Conservation (phyloP, 495 filamentous ascomycete species). For the Halenospora varia region DNA sequence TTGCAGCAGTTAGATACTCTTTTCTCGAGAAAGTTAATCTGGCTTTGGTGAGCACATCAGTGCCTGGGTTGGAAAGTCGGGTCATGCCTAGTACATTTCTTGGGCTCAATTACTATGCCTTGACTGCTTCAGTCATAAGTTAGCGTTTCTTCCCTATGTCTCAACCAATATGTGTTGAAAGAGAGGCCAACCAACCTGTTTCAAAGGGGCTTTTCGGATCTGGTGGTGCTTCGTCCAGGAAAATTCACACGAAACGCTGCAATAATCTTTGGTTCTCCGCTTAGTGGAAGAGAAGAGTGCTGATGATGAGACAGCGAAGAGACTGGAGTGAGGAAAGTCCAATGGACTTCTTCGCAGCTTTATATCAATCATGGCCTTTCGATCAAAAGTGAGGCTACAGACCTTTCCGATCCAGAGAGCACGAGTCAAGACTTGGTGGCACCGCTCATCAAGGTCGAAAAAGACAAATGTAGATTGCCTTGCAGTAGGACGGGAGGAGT, state of each 20-base stretch:
- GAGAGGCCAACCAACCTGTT: too few species aligned
- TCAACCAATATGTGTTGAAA: too few species aligned
- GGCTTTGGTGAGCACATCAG: neutral
- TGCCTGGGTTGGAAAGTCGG: neutral
- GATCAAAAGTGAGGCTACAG: neutral
- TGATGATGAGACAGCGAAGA: too few species aligned
- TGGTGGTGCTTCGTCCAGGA: too few species aligned
- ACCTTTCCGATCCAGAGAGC: neutral
- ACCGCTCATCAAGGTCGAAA: neutral
- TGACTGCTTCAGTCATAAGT: too few species aligned
- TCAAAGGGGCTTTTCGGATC: too few species aligned
- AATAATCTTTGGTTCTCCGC: too few species aligned
- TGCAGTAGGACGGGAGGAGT: neutral
- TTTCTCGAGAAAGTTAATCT: neutral
- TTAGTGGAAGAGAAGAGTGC: too few species aligned
- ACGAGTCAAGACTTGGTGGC: neutral
- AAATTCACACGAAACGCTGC: too few species aligned
- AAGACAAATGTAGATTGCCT: neutral
- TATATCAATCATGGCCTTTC: neutral
- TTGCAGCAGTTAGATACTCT: neutral
- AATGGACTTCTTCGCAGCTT: neutral
- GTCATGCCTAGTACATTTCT: too few species aligned
- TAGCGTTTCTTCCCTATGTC: too few species aligned
- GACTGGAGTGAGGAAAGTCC: neutral
- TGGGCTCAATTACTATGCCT: too few species aligned